These are phyloP conservation scores for Eleusine indica DNA, from an alignment of 176 grass and related monocot species.

Conservation along the genomic window DNA sequence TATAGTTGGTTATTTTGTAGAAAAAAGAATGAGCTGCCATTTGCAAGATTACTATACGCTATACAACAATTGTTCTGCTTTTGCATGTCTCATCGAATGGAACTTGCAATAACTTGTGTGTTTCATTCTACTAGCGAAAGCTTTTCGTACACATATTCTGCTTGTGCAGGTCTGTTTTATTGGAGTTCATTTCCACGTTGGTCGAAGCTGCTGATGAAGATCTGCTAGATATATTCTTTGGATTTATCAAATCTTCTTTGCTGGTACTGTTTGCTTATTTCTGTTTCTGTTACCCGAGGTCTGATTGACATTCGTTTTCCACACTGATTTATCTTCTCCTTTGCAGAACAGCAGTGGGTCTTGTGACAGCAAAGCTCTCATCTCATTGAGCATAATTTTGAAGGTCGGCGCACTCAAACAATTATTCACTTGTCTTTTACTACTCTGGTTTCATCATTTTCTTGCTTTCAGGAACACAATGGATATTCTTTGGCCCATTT, in stretches of 20 bases:
- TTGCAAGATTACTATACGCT: constrained; percentile 14
- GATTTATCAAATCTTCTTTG: constrained; percentile 79
- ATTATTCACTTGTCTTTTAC: background rate
- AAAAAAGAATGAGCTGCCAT: constrained; percentile 17
- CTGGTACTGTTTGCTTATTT: constrained; percentile 62
- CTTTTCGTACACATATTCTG: constrained; percentile 26
- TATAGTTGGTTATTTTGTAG: constrained; percentile 23
- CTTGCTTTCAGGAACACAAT: constrained; percentile 67
- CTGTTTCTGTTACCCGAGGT: constrained; percentile 2
- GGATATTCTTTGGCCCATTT: constrained; percentile 63
- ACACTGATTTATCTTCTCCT: constrained; percentile 34
- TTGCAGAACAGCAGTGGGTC: constrained; percentile 55
- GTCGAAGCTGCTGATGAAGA: constrained; percentile 62
- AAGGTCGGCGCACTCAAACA: constrained; percentile 59
- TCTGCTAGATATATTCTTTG: constrained; percentile 75
- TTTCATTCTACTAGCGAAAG: constrained; percentile 36
- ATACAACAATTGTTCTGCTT: constrained; percentile 26
- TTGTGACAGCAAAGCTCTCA: constrained; percentile 71
- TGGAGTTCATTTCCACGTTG: constrained; percentile 70
- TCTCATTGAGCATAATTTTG: constrained; percentile 76
- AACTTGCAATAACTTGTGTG: constrained; percentile 40
- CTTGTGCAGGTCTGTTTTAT: constrained; percentile 60
- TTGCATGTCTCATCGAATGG: constrained; percentile 45
- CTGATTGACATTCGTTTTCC: constrained; percentile 25
- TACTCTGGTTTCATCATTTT: constrained; percentile 23